phyloP scores from a whole-genome alignment of 441 rosid species.

The Euphorbia schlechtendalii region DNA sequence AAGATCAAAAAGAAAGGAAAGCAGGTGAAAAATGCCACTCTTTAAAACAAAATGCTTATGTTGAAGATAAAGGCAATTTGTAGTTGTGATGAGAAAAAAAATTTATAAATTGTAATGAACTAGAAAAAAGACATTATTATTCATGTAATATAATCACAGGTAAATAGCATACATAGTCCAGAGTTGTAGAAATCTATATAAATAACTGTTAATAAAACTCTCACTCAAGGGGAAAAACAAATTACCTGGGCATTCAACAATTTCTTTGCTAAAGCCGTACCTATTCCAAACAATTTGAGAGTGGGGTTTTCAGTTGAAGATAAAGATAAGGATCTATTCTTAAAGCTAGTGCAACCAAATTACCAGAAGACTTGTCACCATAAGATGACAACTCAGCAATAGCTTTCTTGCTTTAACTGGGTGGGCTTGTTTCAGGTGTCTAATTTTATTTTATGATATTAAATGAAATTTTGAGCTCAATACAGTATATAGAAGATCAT shows the following conservation, averaged over 20 bases:
- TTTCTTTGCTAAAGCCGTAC: slow-evolving; percentile 87
- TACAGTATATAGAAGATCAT: background rate
- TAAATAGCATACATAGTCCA: background rate
- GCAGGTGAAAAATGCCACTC: too few relatives aligned
- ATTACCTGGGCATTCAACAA: slow-evolving; percentile 88
- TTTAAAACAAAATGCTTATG: too few relatives aligned
- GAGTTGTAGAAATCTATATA: background rate
- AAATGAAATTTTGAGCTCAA: slow-evolving; percentile 8
- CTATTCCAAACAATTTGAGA: slow-evolving; percentile 31
- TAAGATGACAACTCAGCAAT: background rate
- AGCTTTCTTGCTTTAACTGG: background rate
- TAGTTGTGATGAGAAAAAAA: background rate
- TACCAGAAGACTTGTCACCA: background rate
- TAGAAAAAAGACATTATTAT: background rate
- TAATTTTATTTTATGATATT: slow-evolving; percentile 3
- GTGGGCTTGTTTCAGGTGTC: background rate
- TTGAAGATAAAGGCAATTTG: background rate
- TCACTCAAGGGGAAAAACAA: slow-evolving; percentile 5
- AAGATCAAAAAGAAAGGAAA: background rate
- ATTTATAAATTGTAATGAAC: background rate
- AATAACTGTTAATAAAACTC: background rate
- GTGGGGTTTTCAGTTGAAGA: background rate
- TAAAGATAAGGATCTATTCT: background rate
- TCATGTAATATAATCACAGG: background rate
- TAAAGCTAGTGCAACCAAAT: background rate